These are phyloP conservation scores for Tetradesmus lagerheimii DNA, from an alignment of 139 green algal species.

Conservation along the genomic window DNA sequence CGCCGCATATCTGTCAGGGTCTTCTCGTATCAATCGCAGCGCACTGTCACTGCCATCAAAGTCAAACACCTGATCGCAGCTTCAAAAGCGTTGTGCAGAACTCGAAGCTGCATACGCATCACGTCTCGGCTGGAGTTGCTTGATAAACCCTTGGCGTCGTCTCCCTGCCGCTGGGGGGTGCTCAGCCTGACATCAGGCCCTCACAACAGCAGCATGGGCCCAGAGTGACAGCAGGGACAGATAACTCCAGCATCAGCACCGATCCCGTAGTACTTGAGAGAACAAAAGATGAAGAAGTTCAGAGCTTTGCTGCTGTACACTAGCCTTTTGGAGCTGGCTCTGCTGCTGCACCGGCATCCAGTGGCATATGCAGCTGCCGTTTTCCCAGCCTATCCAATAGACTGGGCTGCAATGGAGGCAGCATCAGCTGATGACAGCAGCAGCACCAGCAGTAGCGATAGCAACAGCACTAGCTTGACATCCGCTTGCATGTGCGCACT, in stretches of 20 bases:
- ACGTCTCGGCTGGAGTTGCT: no score
- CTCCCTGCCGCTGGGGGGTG: no score
- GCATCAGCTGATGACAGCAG: not conserved
- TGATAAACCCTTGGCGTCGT: no score
- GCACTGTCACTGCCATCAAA: not conserved
- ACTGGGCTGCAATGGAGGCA: constrained; percentile 44
- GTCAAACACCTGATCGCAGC: not conserved
- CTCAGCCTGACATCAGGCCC: no score
- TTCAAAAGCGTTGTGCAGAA: no score
- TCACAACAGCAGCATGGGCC: not conserved
- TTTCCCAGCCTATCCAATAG: constrained; percentile 43
- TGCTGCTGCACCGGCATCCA: not conserved
- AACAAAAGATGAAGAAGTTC: not conserved
- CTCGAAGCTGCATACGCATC: no score
- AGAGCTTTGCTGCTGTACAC: not conserved
- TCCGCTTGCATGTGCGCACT: constrained; percentile 62
- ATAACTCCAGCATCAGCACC: not conserved
- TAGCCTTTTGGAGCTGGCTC: not conserved
- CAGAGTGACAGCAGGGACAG: not conserved
- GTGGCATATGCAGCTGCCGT: not conserved
- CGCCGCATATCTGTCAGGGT: no score
- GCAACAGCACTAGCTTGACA: constrained; percentile 51
- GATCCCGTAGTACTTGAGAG: not conserved
- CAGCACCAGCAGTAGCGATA: constrained; percentile 9
- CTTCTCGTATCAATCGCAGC: no score